phyloP scores from a whole-genome alignment of 768 basidiomycete species.

The Tricholomella constricta region DNA sequence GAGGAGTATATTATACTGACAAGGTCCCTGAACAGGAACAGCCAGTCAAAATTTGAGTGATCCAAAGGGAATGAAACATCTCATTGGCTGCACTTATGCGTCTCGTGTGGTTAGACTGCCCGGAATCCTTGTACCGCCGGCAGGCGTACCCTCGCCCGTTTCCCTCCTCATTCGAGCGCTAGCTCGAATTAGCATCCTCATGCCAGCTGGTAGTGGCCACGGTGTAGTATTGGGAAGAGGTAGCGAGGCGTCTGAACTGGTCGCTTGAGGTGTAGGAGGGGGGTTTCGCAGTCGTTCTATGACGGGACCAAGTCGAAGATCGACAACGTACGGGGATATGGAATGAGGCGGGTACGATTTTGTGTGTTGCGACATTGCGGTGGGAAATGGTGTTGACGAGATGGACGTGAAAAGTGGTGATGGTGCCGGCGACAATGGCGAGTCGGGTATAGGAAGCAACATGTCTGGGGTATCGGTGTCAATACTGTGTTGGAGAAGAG shows the following conservation, averaged over 20 bases:
- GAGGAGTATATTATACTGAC: too few relatives aligned
- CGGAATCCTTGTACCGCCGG: slow-evolving; percentile 32
- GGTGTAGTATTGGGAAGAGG: slow-evolving; percentile 65
- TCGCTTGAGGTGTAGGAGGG: slow-evolving; percentile 36
- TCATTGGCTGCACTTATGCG: slow-evolving; percentile 7
- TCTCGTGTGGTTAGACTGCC: slow-evolving; percentile 38
- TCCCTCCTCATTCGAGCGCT: slow-evolving; percentile 44
- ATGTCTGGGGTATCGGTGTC: slow-evolving; percentile 43
- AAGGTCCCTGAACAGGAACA: too few relatives aligned
- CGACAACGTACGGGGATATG: slow-evolving; percentile 54
- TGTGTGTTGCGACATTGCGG: slow-evolving; percentile 21
- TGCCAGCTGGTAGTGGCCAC: slow-evolving; percentile 48
- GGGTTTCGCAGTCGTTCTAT: slow-evolving; percentile 60
- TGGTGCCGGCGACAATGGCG: slow-evolving; percentile 26
- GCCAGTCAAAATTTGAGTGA: not conserved
- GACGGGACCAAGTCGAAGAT: slow-evolving; percentile 59
- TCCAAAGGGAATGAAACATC: not conserved
- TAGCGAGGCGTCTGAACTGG: slow-evolving; percentile 37
- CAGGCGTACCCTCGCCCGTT: slow-evolving; percentile 23
- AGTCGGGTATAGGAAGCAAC: slow-evolving; percentile 28
- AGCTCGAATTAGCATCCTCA: slow-evolving; percentile 55
- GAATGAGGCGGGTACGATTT: slow-evolving; percentile 26
- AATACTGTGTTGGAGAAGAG: slow-evolving; percentile 40
- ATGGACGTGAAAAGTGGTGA: slow-evolving; percentile 25
- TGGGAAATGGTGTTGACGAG: slow-evolving; percentile 21